These are phyloP conservation scores for Coemansia sp. DNA, from an alignment of 192 early-diverging fungal species.

Conservation along the genomic window DNA sequence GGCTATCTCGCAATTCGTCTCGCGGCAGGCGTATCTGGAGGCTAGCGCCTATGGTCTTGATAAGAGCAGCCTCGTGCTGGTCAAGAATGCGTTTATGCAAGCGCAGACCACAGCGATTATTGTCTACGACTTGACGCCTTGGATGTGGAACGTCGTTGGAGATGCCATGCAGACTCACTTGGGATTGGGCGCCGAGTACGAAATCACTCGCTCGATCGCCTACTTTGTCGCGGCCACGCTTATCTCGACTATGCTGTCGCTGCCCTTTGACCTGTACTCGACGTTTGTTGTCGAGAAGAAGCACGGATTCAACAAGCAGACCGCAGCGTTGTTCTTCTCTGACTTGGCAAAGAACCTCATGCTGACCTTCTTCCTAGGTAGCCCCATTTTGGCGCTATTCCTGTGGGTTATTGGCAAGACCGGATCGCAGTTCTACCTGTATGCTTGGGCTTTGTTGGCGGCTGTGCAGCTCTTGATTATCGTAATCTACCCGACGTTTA, in stretches of 20 bases:
- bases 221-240: conserved; percentile 67
- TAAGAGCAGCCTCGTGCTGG: conserved; percentile 77
- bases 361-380: conserved; percentile 71
- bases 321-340: conserved; percentile 71
- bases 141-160: conserved; percentile 69
- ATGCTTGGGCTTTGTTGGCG: conserved; percentile 89
- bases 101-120: conserved; percentile 70
- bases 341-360: conserved; percentile 77
- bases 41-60: conserved; percentile 85
- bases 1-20: conserved; percentile 67
- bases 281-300: conserved; percentile 95
- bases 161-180: conserved; percentile 51
- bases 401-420: conserved; percentile 80
- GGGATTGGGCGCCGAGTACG: conserved; percentile 67
- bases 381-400: conserved; percentile 77
- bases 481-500: conserved; percentile 88
- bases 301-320: conserved; percentile 97
- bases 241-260: conserved; percentile 62
- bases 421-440: conserved; percentile 85
- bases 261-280: conserved; percentile 84
- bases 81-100: conserved; percentile 64
- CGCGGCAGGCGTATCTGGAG: conserved; percentile 77
- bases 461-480: conserved; percentile 72
- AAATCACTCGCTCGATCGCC: conserved; percentile 83
- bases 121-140: conserved; percentile 70